Evolutionary conservation across 83 land plant genomes (phyloP).

Genomic region (Thuja plicata): DNA sequence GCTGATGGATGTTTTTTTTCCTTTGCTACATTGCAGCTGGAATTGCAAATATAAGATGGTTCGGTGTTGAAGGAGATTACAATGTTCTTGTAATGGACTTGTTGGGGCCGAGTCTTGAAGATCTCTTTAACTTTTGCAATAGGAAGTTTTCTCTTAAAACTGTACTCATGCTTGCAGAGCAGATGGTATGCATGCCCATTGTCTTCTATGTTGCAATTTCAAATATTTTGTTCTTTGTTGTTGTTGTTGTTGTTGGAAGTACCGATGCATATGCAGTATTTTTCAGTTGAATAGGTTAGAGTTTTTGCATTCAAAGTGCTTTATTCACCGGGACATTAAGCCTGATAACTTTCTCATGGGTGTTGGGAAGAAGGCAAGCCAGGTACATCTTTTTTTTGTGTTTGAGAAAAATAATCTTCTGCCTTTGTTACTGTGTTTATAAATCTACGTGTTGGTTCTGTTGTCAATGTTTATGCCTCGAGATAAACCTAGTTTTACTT

Average conservation of each 20-base stretch:
- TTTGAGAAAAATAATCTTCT: background rate
- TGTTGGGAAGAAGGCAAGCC: constrained; percentile 50
- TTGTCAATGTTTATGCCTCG: background rate
- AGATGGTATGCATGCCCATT: constrained; percentile 42
- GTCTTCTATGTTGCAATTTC: constrained; percentile 3
- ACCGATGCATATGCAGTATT: background rate
- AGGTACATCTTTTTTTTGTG: constrained; percentile 23
- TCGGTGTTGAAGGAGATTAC: constrained; percentile 71
- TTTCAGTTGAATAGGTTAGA: constrained; percentile 56
- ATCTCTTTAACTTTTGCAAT: constrained; percentile 61
- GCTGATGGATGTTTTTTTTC: background rate
- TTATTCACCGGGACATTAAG: constrained; percentile 67
- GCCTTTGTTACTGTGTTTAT: background rate
- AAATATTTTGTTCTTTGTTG: constrained; percentile 3
- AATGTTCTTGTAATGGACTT: constrained; percentile 74
- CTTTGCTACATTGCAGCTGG: constrained; percentile 43
- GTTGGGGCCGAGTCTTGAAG: constrained; percentile 72
- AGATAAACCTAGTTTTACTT: background rate
- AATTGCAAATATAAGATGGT: constrained; percentile 71
- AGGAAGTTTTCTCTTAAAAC: constrained; percentile 69
- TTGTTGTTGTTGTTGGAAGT: background rate
- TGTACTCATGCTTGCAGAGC: constrained; percentile 78
- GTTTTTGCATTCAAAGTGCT: constrained; percentile 53
- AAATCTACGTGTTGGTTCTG: background rate
- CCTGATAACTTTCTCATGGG: constrained; percentile 81